A percentile compares a stretch with the other conserved stretches of the same genome.
These are phyloP conservation scores for Suillus luteus DNA, from an alignment of 768 basidiomycete genomes.

Conservation along the genomic window DNA sequence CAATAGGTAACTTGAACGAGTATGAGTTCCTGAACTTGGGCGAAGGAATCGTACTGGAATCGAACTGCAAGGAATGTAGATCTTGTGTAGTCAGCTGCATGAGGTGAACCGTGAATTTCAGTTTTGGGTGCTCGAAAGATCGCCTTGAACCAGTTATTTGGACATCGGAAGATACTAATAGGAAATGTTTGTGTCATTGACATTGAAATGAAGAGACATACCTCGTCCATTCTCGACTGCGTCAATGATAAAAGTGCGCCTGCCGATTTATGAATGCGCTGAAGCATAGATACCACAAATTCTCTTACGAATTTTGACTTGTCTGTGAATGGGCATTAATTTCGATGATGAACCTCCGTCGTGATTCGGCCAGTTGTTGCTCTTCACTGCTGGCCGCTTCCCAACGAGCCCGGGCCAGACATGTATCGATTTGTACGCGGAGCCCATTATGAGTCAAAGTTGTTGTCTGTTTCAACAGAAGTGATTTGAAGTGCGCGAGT, in stretches of 20 bases:
- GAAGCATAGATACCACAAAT: background rate
- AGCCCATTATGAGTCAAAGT: constrained; percentile 14
- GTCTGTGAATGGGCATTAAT: constrained; percentile 21
- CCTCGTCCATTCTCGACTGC: constrained; percentile 1
- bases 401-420: background rate
- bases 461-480: background rate
- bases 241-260: constrained; percentile 13
- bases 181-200: background rate
- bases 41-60: constrained; percentile 24
- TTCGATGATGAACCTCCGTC: constrained; percentile 20
- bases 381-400: constrained; percentile 9
- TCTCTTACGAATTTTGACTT: constrained; percentile 12
- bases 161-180: background rate
- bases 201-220: background rate
- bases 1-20: constrained; percentile 23
- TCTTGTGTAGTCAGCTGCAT: constrained; percentile 32
- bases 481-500: background rate
- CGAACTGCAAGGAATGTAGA: constrained; percentile 28
- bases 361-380: constrained; percentile 17
- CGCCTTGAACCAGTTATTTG: constrained; percentile 23
- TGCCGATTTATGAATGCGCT: background rate
- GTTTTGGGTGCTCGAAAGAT: constrained; percentile 21
- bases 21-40: constrained; percentile 23
- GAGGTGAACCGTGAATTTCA: constrained; percentile 23
- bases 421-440: constrained; percentile 14